Evolutionary conservation across 768 basidiomycete genomes (phyloP).

Genomic region (Leccinellum luteum): DNA sequence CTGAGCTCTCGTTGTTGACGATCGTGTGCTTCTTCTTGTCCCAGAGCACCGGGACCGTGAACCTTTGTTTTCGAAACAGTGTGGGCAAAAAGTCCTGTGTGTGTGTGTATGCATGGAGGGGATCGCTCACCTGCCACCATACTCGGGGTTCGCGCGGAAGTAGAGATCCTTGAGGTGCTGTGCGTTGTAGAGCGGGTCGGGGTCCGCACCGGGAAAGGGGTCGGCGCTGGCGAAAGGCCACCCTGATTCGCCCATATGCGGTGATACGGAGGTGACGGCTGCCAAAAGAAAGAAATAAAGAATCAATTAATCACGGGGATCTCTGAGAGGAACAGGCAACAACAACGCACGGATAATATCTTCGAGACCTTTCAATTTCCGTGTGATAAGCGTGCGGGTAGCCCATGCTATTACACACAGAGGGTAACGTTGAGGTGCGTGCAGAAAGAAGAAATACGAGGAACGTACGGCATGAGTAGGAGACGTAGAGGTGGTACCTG

Average conservation of each 20-base stretch:
- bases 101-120: neutral
- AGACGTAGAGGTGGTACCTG: conserved; percentile 91
- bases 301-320: neutral
- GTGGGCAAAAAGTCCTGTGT: neutral
- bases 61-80: conserved; percentile 37
- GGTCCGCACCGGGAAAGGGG: conserved; percentile 67
- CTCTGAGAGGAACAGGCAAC: neutral
- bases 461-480: conserved; percentile 77
- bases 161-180: conserved; percentile 85
- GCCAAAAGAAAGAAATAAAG: too few relatives aligned
- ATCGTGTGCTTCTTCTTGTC: conserved; percentile 85
- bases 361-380: conserved; percentile 91
- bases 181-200: conserved; percentile 68
- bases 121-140: conserved; percentile 57
- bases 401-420: conserved; percentile 87
- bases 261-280: conserved; percentile 84
- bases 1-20: conserved; percentile 94
- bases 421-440: neutral
- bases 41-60: conserved; percentile 91
- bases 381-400: conserved; percentile 81
- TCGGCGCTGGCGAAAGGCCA: conserved; percentile 84
- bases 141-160: conserved; percentile 67
- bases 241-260: conserved; percentile 77
- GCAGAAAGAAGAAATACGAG: too few relatives aligned
- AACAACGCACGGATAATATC: conserved; percentile 75